Percentiles rank a stretch among this genome's conserved stretches.
Evolutionary conservation across 352 stramenopile genomes (phyloP).

Genomic region (Thraustochytrium striatum): DNA sequence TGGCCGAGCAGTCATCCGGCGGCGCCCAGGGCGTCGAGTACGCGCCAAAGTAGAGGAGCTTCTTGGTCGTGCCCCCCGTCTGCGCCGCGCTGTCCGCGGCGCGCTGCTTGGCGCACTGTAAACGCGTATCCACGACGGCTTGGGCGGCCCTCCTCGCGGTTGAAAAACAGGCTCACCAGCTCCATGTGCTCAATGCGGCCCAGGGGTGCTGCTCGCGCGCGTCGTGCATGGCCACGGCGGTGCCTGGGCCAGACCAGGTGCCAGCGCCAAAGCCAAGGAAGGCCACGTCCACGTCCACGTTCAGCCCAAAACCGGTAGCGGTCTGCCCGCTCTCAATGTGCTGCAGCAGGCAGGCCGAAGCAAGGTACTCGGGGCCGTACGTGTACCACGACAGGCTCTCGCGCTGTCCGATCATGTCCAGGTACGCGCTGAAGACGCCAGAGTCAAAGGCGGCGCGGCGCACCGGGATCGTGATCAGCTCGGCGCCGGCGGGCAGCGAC

Average conservation of each 20-base stretch:
- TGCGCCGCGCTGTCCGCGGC: not conserved
- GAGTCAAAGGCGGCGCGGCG: slow-evolving; percentile 37
- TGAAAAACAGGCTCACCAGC: slow-evolving; percentile 52
- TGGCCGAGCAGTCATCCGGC: too few species aligned
- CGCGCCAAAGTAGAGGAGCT: too few species aligned
- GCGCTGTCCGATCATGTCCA: slow-evolving; percentile 51
- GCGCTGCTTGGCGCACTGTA: slow-evolving; percentile 46
- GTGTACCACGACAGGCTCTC: slow-evolving; percentile 49
- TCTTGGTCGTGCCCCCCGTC: too few species aligned
- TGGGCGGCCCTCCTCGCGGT: slow-evolving; percentile 50
- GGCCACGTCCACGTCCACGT: not conserved
- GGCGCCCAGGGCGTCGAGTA: too few species aligned
- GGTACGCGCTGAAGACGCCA: slow-evolving; percentile 38
- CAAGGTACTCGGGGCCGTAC: not conserved
- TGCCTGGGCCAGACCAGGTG: not conserved
- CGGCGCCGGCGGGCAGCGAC: not conserved
- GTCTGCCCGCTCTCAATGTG: not conserved
- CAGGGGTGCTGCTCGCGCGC: not conserved
- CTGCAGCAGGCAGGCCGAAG: not conserved
- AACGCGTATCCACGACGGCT: slow-evolving; percentile 44
- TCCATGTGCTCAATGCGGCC: slow-evolving; percentile 49
- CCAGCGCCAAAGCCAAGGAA: not conserved
- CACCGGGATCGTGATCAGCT: slow-evolving; percentile 50
- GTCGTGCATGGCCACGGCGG: not conserved
- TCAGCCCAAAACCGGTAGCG: not conserved